Base-by-base conservation (phyloP, 225 moss, liverwort and hornwort species). In the Rhytidiadelphus loreus region DNA sequence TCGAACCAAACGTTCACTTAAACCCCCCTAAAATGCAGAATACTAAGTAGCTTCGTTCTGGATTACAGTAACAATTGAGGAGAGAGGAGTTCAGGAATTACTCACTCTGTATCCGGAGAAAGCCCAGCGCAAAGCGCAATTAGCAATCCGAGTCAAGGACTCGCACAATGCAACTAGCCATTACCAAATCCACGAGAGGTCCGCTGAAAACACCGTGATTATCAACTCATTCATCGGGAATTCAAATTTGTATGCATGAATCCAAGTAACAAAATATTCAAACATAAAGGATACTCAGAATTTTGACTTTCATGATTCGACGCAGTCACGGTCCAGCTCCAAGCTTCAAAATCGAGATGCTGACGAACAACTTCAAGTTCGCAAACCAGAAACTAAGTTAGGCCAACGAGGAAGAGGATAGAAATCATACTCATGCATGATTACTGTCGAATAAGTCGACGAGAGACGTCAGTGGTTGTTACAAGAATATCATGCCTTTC, bases 251-350 rank as follows among this genome's bases (percentile, higher is more conserved):
- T 2, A 44, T 33, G 43, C 84, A 74, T 35, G 50, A 72, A 62
- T 82, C 25, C 56, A 78, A 35, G n/a, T 17, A 11, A 83, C 28
- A 30, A 39, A 30, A 85, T 2, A 25, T 37, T 55, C n/a, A 70
- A 65, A 35, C 39, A 37, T 57, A 71, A 83, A 91, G 95, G 96
- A 96, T 95, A 95, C 95, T 95, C 85, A 96, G 89, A 25, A 96
- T 94, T 90, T 94, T 97, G 89, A 96, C 96, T 95, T 96, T 97
- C 95, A 96, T 95, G 88, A 72, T 91, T 72, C 39, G 50, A 62
- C 55, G 65, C 82, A 83, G 85, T 53, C 56, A 60, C 72, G 50
- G 46, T 76, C 72, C 55, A 26, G 78, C 81, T 53, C 52, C 77
- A 66, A 64, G 50, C 16, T 62, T 83, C 70, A 39, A 72, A 90